Percentiles rank a stretch among this genome's conserved stretches.
Evolutionary conservation across 2,329 filamentous ascomycete species (phyloP).

Genomic region (Cladophialophora chaetospira): DNA sequence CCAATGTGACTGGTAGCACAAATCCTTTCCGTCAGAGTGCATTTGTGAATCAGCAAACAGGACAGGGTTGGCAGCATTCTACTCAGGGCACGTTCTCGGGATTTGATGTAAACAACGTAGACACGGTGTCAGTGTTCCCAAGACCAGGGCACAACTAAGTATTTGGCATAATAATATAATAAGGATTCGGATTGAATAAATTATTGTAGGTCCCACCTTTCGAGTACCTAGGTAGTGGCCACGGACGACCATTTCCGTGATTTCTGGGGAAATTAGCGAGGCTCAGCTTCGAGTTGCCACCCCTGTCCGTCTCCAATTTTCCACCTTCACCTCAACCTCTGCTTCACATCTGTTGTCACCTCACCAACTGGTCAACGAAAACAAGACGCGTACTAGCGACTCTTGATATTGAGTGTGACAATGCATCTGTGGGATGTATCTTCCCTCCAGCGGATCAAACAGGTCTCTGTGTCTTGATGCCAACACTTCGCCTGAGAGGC

Average conservation of each 20-base stretch:
- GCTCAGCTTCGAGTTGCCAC: neutral
- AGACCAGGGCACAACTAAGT: conserved; percentile 60
- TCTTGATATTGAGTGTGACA: neutral
- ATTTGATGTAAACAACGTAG: conserved; percentile 70
- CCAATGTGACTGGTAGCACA: conserved; percentile 82
- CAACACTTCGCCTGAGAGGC: conserved; percentile 4
- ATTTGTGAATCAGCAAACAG: conserved; percentile 86
- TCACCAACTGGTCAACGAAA: neutral
- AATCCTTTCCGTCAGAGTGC: conserved; percentile 93
- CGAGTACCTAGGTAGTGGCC: neutral
- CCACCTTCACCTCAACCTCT: neutral
- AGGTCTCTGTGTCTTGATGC: neutral
- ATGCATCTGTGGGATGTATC: conserved; percentile 2
- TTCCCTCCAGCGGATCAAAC: neutral
- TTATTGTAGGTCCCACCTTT: neutral
- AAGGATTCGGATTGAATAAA: neutral
- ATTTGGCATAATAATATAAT: conserved; percentile 21
- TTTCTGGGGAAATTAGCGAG: neutral
- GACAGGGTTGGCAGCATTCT: conserved; percentile 82
- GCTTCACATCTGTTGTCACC: neutral
- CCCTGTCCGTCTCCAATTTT: neutral
- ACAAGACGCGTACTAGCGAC: neutral
- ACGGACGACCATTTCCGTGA: neutral
- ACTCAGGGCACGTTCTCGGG: conserved; percentile 78
- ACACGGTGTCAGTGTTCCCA: conserved; percentile 83